Evolutionary conservation across 768 basidiomycete species (phyloP).

Genomic region (Suillus hirtellus): DNA sequence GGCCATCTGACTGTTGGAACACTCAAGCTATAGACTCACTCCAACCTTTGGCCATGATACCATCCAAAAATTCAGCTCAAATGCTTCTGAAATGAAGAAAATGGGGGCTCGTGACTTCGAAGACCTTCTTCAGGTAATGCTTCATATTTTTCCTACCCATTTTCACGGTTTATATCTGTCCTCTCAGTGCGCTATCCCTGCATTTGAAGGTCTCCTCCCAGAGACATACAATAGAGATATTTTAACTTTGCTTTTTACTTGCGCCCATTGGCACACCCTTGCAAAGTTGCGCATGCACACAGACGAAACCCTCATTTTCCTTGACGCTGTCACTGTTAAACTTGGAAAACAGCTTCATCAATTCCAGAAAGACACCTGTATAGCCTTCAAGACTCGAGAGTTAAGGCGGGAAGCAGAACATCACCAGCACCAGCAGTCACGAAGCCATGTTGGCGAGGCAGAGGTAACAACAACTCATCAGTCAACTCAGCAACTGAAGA

Average conservation of each 20-base stretch:
- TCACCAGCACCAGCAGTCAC: not conserved
- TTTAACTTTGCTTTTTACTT: constrained; percentile 19
- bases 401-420: constrained; percentile 8
- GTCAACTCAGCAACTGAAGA: constrained; percentile 1
- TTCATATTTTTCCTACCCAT: not conserved
- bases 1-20: not conserved
- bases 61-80: constrained; percentile 24
- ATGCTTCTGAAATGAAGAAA: constrained; percentile 24
- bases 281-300: constrained; percentile 36
- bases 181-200: constrained; percentile 15
- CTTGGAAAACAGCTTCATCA: constrained; percentile 24
- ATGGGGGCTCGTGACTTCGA: constrained; percentile 33
- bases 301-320: constrained; percentile 17
- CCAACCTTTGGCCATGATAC: constrained; percentile 28
- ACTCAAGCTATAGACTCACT: constrained; percentile 22
- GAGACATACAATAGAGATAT: constrained; percentile 14
- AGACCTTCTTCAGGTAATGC: constrained; percentile 33
- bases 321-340: constrained; percentile 14
- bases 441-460: not conserved
- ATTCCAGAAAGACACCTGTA: constrained; percentile 24
- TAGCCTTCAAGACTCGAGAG: constrained; percentile 24
- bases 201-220: constrained; percentile 12
- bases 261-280: constrained; percentile 19
- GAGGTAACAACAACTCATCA: not conserved
- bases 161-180: not conserved